Evolutionary conservation across 2,329 filamentous ascomycete species (phyloP).

Genomic region (Aspergillus luchuensis): DNA sequence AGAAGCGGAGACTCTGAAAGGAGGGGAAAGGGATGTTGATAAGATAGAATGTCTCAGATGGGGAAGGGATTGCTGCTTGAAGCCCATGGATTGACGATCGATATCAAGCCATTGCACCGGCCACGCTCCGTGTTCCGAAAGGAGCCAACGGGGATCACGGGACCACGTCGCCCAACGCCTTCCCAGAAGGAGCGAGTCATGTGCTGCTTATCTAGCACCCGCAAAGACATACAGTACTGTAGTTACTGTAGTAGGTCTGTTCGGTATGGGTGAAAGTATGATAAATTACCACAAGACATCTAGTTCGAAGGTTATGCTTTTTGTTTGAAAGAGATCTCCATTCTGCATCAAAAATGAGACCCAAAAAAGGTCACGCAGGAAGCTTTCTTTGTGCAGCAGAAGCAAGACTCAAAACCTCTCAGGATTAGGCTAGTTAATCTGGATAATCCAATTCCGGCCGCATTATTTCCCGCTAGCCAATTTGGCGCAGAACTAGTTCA

Average conservation of each 20-base stretch:
- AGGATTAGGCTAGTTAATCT: too few relatives aligned
- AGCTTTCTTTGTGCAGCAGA: neutral
- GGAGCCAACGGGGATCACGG: neutral
- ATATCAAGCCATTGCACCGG: too few relatives aligned
- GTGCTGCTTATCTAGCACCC: neutral
- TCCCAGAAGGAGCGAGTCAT: neutral
- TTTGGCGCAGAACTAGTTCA: neutral
- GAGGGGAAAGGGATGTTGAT: neutral
- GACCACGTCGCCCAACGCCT: neutral
- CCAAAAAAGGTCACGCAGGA: neutral
- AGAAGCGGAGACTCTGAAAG: neutral
- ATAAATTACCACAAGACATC: too few relatives aligned
- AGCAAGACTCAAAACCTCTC: neutral
- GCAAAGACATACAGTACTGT: neutral
- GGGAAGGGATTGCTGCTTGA: neutral
- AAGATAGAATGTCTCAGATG: slow-evolving; percentile 5
- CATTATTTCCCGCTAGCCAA: neutral
- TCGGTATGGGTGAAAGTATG: too few relatives aligned
- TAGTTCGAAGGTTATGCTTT: too few relatives aligned
- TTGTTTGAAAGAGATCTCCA: neutral
- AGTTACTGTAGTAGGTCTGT: too few relatives aligned
- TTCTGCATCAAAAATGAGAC: neutral
- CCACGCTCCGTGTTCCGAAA: neutral
- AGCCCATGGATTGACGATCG: neutral
- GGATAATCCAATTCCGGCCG: neutral